Evolutionary conservation across 345 rosid species (phyloP).

Genomic region (Lepidium didymum): DNA sequence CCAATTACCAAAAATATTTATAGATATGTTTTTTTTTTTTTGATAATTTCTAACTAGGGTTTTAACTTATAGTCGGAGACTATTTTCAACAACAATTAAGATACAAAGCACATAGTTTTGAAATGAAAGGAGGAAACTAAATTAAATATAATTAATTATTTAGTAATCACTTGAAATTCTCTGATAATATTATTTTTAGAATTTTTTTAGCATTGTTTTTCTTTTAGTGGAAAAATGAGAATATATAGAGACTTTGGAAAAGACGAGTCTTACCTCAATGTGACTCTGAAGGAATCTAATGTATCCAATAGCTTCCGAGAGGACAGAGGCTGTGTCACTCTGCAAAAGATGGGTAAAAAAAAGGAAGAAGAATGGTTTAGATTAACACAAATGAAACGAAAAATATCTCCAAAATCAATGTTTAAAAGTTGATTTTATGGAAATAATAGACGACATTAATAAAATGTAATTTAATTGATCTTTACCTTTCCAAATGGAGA

Average conservation of each 20-base stretch:
- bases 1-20: not conserved
- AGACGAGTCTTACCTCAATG: slow-evolving; percentile 69
- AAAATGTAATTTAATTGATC: not conserved
- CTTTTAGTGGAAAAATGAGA: not conserved
- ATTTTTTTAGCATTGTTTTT: not conserved
- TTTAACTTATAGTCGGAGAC: no score
- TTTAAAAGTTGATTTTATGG: not conserved
- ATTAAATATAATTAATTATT: not conserved
- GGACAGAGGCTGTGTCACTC: slow-evolving; percentile 99
- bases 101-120: not conserved
- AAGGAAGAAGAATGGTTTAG: slow-evolving; percentile 33
- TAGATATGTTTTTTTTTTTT: no score
- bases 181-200: not conserved
- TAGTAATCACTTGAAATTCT: not conserved
- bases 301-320: slow-evolving; percentile 98
- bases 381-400: slow-evolving; percentile 8
- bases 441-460: not conserved
- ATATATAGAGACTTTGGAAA: slow-evolving; percentile 14
- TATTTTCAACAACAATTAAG: no score
- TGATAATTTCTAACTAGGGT: no score
- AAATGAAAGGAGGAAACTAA: not conserved
- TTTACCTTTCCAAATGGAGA: slow-evolving; percentile 95
- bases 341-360: slow-evolving; percentile 49
- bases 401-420: not conserved
- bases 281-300: slow-evolving; percentile 99